phyloP scores from a whole-genome alignment of 2,329 filamentous ascomycete species.

The Colletotrichum sp. region DNA sequence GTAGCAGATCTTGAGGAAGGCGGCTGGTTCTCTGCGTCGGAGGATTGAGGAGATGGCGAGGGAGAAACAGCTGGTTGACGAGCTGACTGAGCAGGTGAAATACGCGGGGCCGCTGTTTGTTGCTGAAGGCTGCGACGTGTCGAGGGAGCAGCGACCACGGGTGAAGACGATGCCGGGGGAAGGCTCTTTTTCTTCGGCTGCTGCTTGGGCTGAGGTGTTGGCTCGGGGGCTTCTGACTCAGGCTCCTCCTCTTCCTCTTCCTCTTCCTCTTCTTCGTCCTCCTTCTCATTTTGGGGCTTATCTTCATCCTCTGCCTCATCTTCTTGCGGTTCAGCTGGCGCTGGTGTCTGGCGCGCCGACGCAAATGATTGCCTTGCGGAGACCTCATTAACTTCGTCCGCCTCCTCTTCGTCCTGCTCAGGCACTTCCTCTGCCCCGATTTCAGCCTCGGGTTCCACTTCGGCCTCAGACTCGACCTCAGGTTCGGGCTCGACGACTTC shows the following conservation, averaged over 20 bases:
- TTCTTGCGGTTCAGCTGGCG: background rate
- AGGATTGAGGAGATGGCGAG: constrained; percentile 75
- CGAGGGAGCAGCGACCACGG: background rate
- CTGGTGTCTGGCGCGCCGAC: constrained; percentile 20
- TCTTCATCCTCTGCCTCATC: background rate
- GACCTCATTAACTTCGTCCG: constrained; percentile 19
- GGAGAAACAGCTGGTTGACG: constrained; percentile 63
- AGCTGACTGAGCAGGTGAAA: constrained; percentile 51
- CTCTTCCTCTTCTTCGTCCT: background rate
- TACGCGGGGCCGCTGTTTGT: constrained; percentile 38
- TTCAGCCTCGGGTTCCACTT: constrained; percentile 25
- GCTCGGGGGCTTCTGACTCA: constrained; percentile 13
- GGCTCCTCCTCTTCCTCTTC: constrained; percentile 4
- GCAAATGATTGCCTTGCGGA: constrained; percentile 10
- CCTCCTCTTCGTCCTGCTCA: constrained; percentile 24
- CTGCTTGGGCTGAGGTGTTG: constrained; percentile 13
- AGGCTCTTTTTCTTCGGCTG: constrained; percentile 26
- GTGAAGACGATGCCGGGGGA: constrained; percentile 30
- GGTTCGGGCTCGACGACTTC: background rate
- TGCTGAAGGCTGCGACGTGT: constrained; percentile 41
- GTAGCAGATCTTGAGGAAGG: constrained; percentile 68
- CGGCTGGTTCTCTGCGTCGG: constrained; percentile 80
- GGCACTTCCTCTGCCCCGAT: constrained; percentile 14
- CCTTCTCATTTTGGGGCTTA: background rate
- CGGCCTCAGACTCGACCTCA: background rate